Percentiles rank a stretch among this genome's conserved stretches.
Conservation (phyloP, 352 stramenopile genomes). For the Phytophthora parvispora region DNA sequence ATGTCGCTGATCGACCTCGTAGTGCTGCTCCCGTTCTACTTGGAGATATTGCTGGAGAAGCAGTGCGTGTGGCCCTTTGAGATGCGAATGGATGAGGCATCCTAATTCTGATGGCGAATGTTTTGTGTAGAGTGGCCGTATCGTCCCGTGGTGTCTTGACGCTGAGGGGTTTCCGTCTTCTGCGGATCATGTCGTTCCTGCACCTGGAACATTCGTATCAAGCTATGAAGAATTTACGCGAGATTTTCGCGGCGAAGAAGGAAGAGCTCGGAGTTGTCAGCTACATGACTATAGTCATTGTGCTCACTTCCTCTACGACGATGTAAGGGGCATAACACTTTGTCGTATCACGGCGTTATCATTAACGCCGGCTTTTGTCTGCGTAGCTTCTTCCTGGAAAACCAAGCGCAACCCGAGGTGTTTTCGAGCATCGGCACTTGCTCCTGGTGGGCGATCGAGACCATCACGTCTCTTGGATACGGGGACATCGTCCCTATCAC, state of each 20-base stretch:
- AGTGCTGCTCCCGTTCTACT: constrained; percentile 82
- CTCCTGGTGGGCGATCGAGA: constrained; percentile 86
- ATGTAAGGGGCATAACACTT: constrained; percentile 57
- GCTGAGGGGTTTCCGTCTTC: constrained; percentile 71
- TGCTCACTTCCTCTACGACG: constrained; percentile 86
- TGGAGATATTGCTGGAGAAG: constrained; percentile 79
- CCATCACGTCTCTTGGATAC: constrained; percentile 90
- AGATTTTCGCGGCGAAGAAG: constrained; percentile 80
- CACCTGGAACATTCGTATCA: constrained; percentile 83
- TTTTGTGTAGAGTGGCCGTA: constrained; percentile 37
- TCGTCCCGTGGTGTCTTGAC: constrained; percentile 71
- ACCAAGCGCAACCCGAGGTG: constrained; percentile 71
- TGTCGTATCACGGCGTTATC: background rate
- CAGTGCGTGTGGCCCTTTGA: constrained; percentile 43
- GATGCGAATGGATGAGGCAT: background rate
- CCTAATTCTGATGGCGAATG: background rate
- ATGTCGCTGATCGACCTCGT: constrained; percentile 88
- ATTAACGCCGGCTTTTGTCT: background rate
- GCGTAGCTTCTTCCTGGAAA: constrained; percentile 84
- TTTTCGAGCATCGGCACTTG: constrained; percentile 85
- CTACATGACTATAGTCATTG: constrained; percentile 82
- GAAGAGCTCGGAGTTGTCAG: constrained; percentile 84
- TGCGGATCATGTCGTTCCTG: constrained; percentile 87
- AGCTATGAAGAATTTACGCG: constrained; percentile 80
- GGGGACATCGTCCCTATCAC: constrained; percentile 89